A percentile compares a stretch with the other conserved stretches of the same genome.
Evolutionary conservation across 345 rosid species (phyloP).

Genomic region (Eucalyptus marginata): DNA sequence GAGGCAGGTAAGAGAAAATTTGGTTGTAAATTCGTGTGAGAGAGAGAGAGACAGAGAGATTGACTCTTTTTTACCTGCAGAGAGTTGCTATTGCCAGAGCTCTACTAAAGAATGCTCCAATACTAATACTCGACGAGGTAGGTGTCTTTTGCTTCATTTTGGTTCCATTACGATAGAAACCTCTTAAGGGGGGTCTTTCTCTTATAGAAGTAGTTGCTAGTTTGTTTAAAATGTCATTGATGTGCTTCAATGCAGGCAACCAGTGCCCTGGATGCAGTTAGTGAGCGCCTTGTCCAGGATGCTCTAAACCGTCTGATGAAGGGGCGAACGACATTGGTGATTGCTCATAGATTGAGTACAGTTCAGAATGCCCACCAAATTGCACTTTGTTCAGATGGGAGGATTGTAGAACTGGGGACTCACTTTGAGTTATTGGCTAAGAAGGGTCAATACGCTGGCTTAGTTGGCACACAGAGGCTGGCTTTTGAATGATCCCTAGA

Average conservation of each 20-base stretch:
- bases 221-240: background rate
- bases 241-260: constrained; percentile 47
- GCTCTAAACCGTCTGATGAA: constrained; percentile 80
- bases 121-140: constrained; percentile 86
- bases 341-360: constrained; percentile 90
- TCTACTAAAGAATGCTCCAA: constrained; percentile 75
- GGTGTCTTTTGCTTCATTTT: background rate
- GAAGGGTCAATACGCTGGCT: constrained; percentile 74
- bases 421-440: constrained; percentile 55
- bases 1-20: constrained; percentile 55
- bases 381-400: constrained; percentile 71
- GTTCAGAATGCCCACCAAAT: constrained; percentile 86
- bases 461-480: constrained; percentile 83
- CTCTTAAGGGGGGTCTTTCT: background rate
- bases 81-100: constrained; percentile 94
- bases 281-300: constrained; percentile 79
- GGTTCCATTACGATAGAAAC: background rate
- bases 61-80: constrained; percentile 20
- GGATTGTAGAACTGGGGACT: constrained; percentile 73
- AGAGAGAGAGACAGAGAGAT: background rate
- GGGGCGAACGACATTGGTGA: constrained; percentile 78
- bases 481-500: constrained; percentile 51
- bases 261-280: constrained; percentile 88
- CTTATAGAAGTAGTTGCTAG: background rate
- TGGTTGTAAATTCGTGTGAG: background rate